Evolutionary conservation across 306 rosid genomes (phyloP).

Genomic region (Pachyrhizus erosus): DNA sequence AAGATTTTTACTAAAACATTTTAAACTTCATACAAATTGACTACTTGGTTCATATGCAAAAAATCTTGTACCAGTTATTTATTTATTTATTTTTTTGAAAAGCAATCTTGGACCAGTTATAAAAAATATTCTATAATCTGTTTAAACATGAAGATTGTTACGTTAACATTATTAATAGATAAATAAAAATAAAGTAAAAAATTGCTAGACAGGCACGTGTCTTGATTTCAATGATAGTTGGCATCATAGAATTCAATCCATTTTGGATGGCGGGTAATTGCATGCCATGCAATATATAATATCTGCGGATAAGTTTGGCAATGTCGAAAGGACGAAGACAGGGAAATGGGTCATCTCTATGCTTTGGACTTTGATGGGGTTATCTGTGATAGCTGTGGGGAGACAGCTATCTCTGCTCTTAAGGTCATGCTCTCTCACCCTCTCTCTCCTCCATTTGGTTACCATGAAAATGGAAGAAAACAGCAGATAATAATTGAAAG

Average conservation of each 20-base stretch:
- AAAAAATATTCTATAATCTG: neutral
- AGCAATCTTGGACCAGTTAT: neutral
- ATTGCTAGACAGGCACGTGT: constrained; percentile 37
- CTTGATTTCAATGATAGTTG: constrained; percentile 34
- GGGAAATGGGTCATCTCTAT: constrained; percentile 47
- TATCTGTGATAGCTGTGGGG: constrained; percentile 48
- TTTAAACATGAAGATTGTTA: neutral
- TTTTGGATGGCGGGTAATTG: constrained; percentile 42
- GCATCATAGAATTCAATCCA: constrained; percentile 30
- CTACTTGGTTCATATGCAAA: neutral
- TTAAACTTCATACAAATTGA: neutral
- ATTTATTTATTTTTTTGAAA: too few relatives aligned
- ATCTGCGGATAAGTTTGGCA: constrained; percentile 28
- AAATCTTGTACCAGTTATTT: neutral
- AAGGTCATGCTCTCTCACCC: constrained; percentile 38
- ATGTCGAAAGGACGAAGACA: constrained; percentile 34
- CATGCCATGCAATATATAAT: constrained; percentile 32
- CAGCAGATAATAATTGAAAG: neutral
- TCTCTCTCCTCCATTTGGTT: constrained; percentile 24
- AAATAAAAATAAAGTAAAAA: neutral
- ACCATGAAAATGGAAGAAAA: constrained; percentile 7
- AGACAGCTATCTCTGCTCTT: constrained; percentile 47
- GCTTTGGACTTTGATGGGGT: constrained; percentile 57
- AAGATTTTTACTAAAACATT: neutral
- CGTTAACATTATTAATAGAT: neutral